A percentile compares a stretch with the other conserved stretches of the same genome.
These are phyloP conservation scores for Cordyceps tenuipes DNA, from an alignment of 2,329 filamentous ascomycete genomes.

Conservation along the genomic window DNA sequence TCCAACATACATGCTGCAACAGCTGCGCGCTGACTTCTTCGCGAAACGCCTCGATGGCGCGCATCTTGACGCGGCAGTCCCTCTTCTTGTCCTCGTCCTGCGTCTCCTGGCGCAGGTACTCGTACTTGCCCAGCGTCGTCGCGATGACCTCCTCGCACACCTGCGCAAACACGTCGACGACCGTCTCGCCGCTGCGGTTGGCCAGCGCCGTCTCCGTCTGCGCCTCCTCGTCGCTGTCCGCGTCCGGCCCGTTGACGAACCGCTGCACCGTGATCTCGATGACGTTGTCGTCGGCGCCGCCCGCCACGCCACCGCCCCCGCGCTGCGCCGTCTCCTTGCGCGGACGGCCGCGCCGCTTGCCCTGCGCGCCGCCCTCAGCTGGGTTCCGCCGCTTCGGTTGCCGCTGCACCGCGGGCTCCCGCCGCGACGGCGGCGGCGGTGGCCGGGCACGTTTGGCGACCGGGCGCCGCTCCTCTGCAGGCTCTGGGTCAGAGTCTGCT, in stretches of 20 bases:
- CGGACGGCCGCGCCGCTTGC: slow-evolving; percentile 15
- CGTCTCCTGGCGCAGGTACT: slow-evolving; percentile 29
- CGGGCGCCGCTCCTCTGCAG: slow-evolving; percentile 19
- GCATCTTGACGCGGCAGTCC: slow-evolving; percentile 46
- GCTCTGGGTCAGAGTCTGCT: slow-evolving; percentile 22
- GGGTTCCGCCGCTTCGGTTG: slow-evolving; percentile 4
- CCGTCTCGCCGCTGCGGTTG: slow-evolving; percentile 48
- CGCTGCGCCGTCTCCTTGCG: not conserved
- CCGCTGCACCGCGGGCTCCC: slow-evolving; percentile 6
- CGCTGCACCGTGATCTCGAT: slow-evolving; percentile 54
- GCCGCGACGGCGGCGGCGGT: slow-evolving; percentile 18
- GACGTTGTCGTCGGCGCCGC: slow-evolving; percentile 15
- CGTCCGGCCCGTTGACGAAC: slow-evolving; percentile 39
- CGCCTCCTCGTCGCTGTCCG: slow-evolving; percentile 33
- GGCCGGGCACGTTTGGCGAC: slow-evolving; percentile 24
- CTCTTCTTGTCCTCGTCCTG: slow-evolving; percentile 40
- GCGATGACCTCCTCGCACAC: slow-evolving; percentile 53
- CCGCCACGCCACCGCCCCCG: not conserved
- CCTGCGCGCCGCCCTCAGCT: not conserved
- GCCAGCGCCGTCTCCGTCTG: slow-evolving; percentile 45
- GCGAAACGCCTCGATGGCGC: slow-evolving; percentile 49
- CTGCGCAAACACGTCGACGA: slow-evolving; percentile 53
- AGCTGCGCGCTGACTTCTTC: slow-evolving; percentile 48
- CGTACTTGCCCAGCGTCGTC: slow-evolving; percentile 39
- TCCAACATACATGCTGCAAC: slow-evolving; percentile 50